Evolutionary conservation across 495 filamentous ascomycete genomes (phyloP).

Genomic region (Tuber borchii): DNA sequence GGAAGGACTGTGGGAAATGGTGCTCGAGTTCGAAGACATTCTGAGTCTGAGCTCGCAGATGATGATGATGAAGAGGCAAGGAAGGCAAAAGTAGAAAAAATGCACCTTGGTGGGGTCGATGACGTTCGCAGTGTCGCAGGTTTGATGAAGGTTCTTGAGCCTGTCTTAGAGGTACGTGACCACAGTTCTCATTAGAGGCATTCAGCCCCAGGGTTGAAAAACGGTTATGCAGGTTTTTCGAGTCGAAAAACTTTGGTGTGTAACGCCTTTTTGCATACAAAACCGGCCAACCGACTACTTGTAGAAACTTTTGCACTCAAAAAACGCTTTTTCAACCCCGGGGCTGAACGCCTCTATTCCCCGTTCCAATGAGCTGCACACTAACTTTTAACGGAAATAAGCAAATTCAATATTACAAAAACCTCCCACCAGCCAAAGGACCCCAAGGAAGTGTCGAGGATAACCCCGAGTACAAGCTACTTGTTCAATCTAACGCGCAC

Average conservation of each 20-base stretch:
- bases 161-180: conserved; percentile 66
- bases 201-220: too few species aligned
- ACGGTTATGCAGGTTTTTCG: too few species aligned
- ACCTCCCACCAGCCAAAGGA: conserved; percentile 56
- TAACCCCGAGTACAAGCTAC: conserved; percentile 75
- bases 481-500: conserved; percentile 74
- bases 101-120: conserved; percentile 62
- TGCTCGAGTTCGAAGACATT: conserved; percentile 7
- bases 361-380: conserved; percentile 51
- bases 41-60: conserved; percentile 43
- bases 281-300: too few species aligned
- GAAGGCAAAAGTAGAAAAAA: conserved; percentile 69
- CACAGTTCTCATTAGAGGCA: conserved; percentile 41
- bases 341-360: conserved; percentile 17
- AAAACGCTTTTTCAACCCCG: too few species aligned
- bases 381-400: conserved; percentile 49
- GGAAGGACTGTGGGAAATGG: conserved; percentile 34
- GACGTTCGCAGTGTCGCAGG: conserved; percentile 69
- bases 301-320: too few species aligned
- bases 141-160: conserved; percentile 69
- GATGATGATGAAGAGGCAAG: conserved; percentile 61
- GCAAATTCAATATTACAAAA: conserved; percentile 71
- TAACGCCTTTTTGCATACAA: too few species aligned
- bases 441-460: conserved; percentile 72
- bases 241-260: too few species aligned